Evolutionary conservation across 176 grass and related monocot species (phyloP).

Genomic region (Hordeum vulgare): DNA sequence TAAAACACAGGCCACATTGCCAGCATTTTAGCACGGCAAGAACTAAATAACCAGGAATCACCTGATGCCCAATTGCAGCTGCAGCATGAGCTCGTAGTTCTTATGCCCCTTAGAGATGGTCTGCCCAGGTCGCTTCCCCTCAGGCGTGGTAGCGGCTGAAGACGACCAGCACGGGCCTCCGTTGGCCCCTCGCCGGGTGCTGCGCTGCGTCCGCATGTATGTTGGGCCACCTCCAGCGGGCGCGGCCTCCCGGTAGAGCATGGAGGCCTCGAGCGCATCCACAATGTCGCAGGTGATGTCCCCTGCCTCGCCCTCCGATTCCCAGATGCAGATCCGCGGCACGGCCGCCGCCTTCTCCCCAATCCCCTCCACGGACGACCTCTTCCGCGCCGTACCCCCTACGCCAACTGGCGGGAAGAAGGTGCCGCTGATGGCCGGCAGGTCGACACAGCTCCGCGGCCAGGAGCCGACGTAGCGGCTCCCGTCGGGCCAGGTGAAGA

Average conservation of each 20-base stretch:
- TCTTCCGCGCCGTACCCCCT: slow-evolving; percentile 40
- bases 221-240: slow-evolving; percentile 18
- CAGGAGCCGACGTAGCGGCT: slow-evolving; percentile 81
- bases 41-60: not conserved
- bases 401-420: slow-evolving; percentile 56
- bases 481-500: slow-evolving; percentile 90
- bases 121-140: slow-evolving; percentile 76
- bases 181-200: slow-evolving; percentile 8
- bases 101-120: slow-evolving; percentile 96
- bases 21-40: not conserved
- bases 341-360: slow-evolving; percentile 33
- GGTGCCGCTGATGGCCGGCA: slow-evolving; percentile 63
- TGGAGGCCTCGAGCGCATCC: slow-evolving; percentile 72
- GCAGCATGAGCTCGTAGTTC: slow-evolving; percentile 95
- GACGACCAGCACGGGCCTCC: slow-evolving; percentile 36
- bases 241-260: slow-evolving; percentile 63
- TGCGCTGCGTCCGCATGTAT: slow-evolving; percentile 16
- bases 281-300: slow-evolving; percentile 98
- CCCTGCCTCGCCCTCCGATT: slow-evolving; percentile 86
- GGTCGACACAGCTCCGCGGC: slow-evolving; percentile 42
- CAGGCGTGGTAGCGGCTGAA: slow-evolving; percentile 36
- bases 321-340: slow-evolving; percentile 99
- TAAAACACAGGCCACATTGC: not conserved
- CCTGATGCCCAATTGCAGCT: slow-evolving; percentile 92
- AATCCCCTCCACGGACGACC: slow-evolving; percentile 66